Evolutionary conservation across 1,139 yeast species (phyloP), one percentile per base, ranked within the genome.

Genomic region (Yamadazyma epiphylla): DNA sequence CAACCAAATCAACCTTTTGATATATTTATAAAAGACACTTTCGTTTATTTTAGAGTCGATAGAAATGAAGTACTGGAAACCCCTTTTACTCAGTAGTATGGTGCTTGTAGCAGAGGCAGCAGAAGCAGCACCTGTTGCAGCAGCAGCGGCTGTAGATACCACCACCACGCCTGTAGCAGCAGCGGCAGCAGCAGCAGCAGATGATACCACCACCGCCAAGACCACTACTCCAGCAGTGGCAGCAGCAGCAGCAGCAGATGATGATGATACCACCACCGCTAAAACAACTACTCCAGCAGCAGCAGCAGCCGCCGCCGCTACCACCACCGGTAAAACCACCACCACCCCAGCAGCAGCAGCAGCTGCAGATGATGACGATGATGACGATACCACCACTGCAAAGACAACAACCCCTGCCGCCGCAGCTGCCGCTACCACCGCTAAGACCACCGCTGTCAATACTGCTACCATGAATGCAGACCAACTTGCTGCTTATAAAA

Each of bases 391-490:
- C 4, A 17, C 22, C 19, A 27, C 30, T 5, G 17, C 15, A 22
- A 22, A 26, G 15, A 15, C 43, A 23, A 10, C 30, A 35, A 6
- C 19, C 26, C 16, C 22, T 27, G 22, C 29, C 21, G 16, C 16
- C 6, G 15, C 24, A 3, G 24, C 28, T 3, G 23, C 25, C 8
- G 32, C 30, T 10, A 32, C 37, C 7, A 29, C 37, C 17, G 29
- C 33, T 6, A 35, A 6, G 20, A 23, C 31, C 12, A 21, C 22
- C 8, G 19, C 22, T 19, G 16, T 20, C n/a, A 28, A 31, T 17
- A 27, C 36, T 9, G 40, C 34, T n/a, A 30, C 38, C 12, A 41
- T 41, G 42, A 31, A 39, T 17, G 26, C 32, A 3, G 44, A 23
- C 9, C 42, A 41, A 15, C 28, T 42, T n/a, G 37, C 37, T 5